phyloP scores from a whole-genome alignment of 345 rosid genomes.

The Arabidopsis arenosa region DNA sequence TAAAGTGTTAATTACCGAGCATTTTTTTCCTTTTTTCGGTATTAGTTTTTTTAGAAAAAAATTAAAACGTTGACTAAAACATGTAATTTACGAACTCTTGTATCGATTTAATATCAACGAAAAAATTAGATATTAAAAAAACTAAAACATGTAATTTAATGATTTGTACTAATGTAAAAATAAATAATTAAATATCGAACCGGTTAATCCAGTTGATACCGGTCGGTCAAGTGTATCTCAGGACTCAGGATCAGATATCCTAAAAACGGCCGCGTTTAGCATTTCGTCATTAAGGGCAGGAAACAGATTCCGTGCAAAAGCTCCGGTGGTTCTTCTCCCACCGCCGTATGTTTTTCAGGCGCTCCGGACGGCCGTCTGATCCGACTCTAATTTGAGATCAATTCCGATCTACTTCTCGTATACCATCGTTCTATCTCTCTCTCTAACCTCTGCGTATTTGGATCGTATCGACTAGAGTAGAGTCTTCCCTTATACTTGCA shows the following conservation, averaged over 20 bases:
- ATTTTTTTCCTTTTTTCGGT: too few relatives aligned
- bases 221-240: not conserved
- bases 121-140: too few relatives aligned
- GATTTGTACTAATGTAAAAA: too few relatives aligned
- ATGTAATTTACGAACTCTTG: too few relatives aligned
- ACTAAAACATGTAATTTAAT: too few relatives aligned
- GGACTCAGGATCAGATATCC: too few relatives aligned
- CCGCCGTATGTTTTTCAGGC: constrained; percentile 30
- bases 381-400: not conserved
- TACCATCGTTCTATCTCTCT: constrained; percentile 19
- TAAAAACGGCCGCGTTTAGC: too few relatives aligned
- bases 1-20: too few relatives aligned
- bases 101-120: too few relatives aligned
- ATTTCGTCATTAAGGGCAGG: not conserved
- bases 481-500: constrained; percentile 12
- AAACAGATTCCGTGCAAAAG: constrained; percentile 13
- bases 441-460: not conserved
- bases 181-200: not conserved
- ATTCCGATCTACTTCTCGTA: constrained; percentile 15
- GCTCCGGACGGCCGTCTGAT: not conserved
- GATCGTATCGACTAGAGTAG: constrained; percentile 29
- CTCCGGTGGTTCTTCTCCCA: constrained; percentile 34
- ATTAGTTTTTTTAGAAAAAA: too few relatives aligned
- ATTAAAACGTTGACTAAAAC: too few relatives aligned
- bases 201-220: not conserved